These are phyloP conservation scores for Gossypium armourianum DNA, from an alignment of 441 rosid genomes.

Conservation along the genomic window DNA sequence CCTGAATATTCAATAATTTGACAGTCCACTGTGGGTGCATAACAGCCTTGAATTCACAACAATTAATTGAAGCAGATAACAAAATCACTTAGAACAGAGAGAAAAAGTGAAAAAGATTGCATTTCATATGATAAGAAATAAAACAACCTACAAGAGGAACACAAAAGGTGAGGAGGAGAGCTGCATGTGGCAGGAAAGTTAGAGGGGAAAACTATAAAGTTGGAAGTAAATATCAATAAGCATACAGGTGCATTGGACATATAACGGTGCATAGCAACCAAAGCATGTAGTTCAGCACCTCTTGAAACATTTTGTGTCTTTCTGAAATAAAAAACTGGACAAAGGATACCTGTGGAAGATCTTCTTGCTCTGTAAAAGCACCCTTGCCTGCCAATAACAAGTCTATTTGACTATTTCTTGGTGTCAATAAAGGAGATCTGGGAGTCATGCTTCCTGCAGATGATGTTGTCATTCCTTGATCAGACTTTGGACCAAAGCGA, in stretches of 20 bases:
- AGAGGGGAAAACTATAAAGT: not conserved
- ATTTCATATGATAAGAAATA: not conserved
- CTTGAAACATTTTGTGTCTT: not conserved
- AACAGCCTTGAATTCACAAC: not conserved
- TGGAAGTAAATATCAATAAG: not conserved
- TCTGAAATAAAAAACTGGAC: not conserved
- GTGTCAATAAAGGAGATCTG: conserved; percentile 83
- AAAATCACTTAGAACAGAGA: not conserved
- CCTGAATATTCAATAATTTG: not conserved
- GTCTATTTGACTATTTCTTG: conserved; percentile 80
- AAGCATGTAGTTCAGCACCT: conserved; percentile 1
- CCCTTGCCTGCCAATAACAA: conserved; percentile 74
- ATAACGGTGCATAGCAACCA: not conserved
- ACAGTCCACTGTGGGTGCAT: not conserved
- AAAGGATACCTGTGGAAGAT: conserved; percentile 64
- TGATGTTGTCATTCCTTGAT: conserved; percentile 91
- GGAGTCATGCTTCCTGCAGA: conserved; percentile 98
- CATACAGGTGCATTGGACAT: not conserved
- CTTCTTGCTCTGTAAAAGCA: conserved; percentile 65
- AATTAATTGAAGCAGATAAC: not conserved
- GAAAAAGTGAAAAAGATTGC: not conserved
- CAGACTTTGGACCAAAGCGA: conserved; percentile 90
- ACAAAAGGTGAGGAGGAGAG: not conserved
- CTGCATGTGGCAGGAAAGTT: not conserved
- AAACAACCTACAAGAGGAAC: not conserved